A percentile compares a stretch with the other conserved stretches of the same genome.
phyloP scores from a whole-genome alignment of 2,329 filamentous ascomycete species.

The Aspergillus jensenii region DNA sequence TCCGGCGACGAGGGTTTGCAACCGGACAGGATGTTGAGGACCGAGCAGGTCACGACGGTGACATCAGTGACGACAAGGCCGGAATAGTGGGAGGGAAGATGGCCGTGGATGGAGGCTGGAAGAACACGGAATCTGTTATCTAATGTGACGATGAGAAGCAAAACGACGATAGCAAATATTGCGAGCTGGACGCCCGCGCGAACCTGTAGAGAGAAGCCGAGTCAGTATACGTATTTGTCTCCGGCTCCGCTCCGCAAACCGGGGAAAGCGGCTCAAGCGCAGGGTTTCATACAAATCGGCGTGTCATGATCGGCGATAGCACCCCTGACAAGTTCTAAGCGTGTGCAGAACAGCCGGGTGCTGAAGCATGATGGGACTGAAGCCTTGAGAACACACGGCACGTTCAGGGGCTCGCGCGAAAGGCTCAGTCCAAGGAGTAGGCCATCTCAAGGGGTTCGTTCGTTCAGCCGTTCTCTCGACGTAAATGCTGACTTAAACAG shows the following conservation, averaged over 20 bases:
- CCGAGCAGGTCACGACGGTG: constrained; percentile 72
- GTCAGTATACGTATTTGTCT: constrained; percentile 1
- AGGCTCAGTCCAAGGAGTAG: constrained; percentile 26
- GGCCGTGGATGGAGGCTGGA: constrained; percentile 79
- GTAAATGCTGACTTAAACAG: neutral
- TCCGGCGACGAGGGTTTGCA: constrained; percentile 70
- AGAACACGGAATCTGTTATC: constrained; percentile 87
- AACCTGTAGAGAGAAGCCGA: constrained; percentile 38
- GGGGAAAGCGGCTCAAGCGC: neutral
- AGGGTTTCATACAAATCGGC: constrained; percentile 39
- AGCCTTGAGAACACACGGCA: constrained; percentile 8
- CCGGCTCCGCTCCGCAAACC: neutral
- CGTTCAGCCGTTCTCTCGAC: neutral
- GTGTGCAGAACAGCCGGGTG: constrained; percentile 26
- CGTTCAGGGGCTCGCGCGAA: constrained; percentile 21
- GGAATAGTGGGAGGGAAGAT: constrained; percentile 81
- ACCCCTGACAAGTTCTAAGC: constrained; percentile 31
- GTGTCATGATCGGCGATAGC: constrained; percentile 39
- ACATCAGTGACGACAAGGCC: constrained; percentile 85
- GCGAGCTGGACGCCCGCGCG: constrained; percentile 74
- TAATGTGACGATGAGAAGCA: constrained; percentile 75
- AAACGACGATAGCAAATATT: constrained; percentile 63
- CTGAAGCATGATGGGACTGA: constrained; percentile 33
- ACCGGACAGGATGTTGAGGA: constrained; percentile 70
- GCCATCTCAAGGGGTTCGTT: constrained; percentile 32